These are phyloP conservation scores for Candida germanica DNA, from an alignment of 805 yeast genomes.

Conservation along the genomic window DNA sequence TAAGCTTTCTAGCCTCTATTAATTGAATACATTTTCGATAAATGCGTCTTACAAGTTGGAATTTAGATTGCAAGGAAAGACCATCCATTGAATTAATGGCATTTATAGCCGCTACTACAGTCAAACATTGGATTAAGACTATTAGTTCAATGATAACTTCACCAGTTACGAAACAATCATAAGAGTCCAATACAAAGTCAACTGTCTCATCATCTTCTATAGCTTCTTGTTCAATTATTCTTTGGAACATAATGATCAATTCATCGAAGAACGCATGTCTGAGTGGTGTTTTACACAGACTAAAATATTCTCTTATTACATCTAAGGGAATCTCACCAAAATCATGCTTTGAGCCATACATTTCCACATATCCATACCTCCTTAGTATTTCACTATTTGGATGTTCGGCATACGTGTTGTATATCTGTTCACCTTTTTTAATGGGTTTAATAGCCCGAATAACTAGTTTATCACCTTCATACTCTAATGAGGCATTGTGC, in stretches of 20 bases:
- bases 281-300: slow-evolving; percentile 5
- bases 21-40: slow-evolving; percentile 61
- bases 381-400: slow-evolving; percentile 90
- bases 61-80: slow-evolving; percentile 18
- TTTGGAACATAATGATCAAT: slow-evolving; percentile 27
- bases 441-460: slow-evolving; percentile 71
- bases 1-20: slow-evolving; percentile 49
- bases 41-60: slow-evolving; percentile 44
- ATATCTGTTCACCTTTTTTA: slow-evolving; percentile 66
- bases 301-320: slow-evolving; percentile 38
- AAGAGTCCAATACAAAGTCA: slow-evolving; percentile 49
- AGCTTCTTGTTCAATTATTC: slow-evolving; percentile 23
- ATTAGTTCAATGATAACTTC: slow-evolving; percentile 59
- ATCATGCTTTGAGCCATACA: slow-evolving; percentile 67
- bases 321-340: slow-evolving; percentile 69
- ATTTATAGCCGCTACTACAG: slow-evolving; percentile 29
- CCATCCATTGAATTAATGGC: slow-evolving; percentile 18
- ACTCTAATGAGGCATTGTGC: slow-evolving; percentile 70
- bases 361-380: slow-evolving; percentile 88
- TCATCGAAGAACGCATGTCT: slow-evolving; percentile 29
- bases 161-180: slow-evolving; percentile 58
- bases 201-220: slow-evolving; percentile 41
- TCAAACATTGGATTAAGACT: slow-evolving; percentile 51
- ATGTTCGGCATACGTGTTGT: slow-evolving; percentile 85
- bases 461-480: slow-evolving; percentile 48